phyloP scores from a whole-genome alignment of 306 rosid species.

The Quercus variabilis region DNA sequence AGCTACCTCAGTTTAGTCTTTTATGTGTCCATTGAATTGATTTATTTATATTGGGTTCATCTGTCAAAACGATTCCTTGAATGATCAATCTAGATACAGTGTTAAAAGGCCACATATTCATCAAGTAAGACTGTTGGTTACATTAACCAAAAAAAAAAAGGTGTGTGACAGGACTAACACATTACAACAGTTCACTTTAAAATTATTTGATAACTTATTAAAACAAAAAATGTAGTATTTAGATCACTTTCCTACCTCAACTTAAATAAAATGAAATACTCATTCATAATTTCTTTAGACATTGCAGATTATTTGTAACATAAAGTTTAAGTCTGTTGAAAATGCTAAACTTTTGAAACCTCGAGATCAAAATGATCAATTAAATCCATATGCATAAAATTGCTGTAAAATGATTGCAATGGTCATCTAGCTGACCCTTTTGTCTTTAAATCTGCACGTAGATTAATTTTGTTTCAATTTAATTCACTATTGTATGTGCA shows the following conservation, averaged over 20 bases:
- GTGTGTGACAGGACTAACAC: background rate
- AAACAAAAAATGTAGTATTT: background rate
- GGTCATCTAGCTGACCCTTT: background rate
- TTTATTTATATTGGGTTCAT: background rate
- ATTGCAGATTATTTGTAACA: background rate
- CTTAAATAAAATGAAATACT: background rate
- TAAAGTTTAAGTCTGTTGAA: background rate
- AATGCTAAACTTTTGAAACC: background rate
- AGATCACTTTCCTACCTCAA: background rate
- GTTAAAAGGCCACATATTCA: background rate
- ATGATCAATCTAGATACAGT: background rate
- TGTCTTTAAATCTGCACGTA: background rate
- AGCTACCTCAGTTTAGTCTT: background rate
- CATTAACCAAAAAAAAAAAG: background rate
- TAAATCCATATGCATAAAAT: background rate
- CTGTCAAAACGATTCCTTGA: background rate
- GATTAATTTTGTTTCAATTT: background rate
- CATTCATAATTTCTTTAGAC: background rate
- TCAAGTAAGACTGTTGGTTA: background rate
- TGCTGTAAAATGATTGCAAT: conserved; percentile 9
- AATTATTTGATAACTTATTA: background rate
- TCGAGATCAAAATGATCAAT: background rate
- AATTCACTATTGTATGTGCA: background rate
- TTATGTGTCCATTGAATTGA: background rate
- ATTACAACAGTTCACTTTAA: background rate